Evolutionary conservation across 176 grass and related monocot species (phyloP).

Genomic region (barley (Hordeum vulgare)): DNA sequence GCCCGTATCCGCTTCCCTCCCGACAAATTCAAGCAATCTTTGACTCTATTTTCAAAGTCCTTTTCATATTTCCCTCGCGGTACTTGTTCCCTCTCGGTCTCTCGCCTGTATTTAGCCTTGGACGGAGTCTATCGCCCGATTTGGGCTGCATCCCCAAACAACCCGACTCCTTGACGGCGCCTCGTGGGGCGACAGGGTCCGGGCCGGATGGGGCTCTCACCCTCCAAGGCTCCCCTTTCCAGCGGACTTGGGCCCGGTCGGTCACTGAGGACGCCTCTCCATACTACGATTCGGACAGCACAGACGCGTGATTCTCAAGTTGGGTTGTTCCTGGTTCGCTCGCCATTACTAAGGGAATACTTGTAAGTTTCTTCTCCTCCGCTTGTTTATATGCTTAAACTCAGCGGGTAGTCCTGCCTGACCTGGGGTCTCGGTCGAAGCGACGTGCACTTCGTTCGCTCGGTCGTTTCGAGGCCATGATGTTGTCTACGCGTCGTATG

Average conservation of each 20-base stretch:
- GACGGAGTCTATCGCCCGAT: conserved; percentile 42
- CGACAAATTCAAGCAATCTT: no score
- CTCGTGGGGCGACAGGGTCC: conserved; percentile 51
- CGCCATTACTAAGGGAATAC: no score
- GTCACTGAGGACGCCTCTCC: conserved; percentile 13
- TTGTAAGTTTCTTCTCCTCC: no score
- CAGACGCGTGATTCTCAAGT: background rate
- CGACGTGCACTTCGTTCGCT: no score
- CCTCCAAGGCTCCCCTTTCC: conserved; percentile 39
- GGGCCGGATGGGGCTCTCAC: conserved; percentile 44
- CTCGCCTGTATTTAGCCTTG: conserved; percentile 51
- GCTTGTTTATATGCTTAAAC: no score
- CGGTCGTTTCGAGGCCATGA: no score
- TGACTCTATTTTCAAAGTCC: no score
- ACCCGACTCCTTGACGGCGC: conserved; percentile 17
- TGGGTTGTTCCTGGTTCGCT: conserved; percentile 34
- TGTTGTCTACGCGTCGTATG: no score
- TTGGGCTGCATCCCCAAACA: conserved; percentile 41
- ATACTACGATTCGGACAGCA: background rate
- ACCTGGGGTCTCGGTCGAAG: no score
- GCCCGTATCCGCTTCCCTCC: no score
- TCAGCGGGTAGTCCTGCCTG: no score
- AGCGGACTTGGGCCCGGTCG: conserved; percentile 16
- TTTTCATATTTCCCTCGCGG: no score
- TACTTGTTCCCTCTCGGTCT: conserved; percentile 55